A percentile compares a stretch with the other conserved stretches of the same genome.
phyloP scores from a whole-genome alignment of 1,139 yeast genomes.

The Meyerozyma carpophila region DNA sequence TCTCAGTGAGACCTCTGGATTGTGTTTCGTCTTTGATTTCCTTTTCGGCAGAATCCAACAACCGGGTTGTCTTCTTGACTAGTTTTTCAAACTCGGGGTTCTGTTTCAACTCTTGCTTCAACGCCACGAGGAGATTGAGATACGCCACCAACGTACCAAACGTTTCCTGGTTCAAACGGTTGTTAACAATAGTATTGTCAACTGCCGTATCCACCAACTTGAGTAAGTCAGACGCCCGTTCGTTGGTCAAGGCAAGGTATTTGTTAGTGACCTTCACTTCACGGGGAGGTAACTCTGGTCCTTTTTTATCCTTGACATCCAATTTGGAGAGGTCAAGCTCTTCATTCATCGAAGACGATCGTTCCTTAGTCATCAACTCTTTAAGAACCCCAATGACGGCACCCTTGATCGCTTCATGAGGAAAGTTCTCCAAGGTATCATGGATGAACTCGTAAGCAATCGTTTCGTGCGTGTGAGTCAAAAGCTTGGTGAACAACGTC shows the following conservation, averaged over 20 bases:
- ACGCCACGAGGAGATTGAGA: conserved; percentile 48
- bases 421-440: conserved; percentile 66
- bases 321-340: conserved; percentile 6
- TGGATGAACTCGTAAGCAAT: conserved; percentile 54
- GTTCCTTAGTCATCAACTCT: conserved; percentile 44
- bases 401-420: conserved; percentile 55
- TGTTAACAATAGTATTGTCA: conserved; percentile 23
- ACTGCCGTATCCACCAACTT: conserved; percentile 30
- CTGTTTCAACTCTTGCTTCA: conserved; percentile 23
- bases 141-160: conserved; percentile 47
- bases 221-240: conserved; percentile 34
- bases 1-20: conserved; percentile 14
- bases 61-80: conserved; percentile 11
- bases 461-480: conserved; percentile 53
- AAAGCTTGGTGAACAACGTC: conserved; percentile 49
- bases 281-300: conserved; percentile 21
- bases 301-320: conserved; percentile 9
- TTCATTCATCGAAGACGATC: conserved; percentile 8
- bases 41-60: conserved; percentile 11
- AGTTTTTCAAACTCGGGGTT: conserved; percentile 18
- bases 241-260: conserved; percentile 33
- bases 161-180: conserved; percentile 14
- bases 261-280: conserved; percentile 11
- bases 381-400: conserved; percentile 63
- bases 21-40: conserved; percentile 10